Percentiles rank a stretch among this genome's conserved stretches.
phyloP scores from a whole-genome alignment of 139 green algal species.

The Volvox africanus region DNA sequence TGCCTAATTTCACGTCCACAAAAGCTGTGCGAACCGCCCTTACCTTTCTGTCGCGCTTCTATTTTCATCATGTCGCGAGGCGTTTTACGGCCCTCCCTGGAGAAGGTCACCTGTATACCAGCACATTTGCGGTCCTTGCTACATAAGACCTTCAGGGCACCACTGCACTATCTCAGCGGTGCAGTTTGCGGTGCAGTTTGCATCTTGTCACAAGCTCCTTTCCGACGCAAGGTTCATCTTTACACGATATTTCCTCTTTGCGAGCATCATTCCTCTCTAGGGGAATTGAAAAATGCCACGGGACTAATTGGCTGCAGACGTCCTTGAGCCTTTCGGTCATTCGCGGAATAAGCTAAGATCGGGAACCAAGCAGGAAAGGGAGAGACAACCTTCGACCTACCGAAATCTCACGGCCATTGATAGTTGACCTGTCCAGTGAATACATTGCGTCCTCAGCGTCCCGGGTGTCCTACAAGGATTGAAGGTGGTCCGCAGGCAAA shows the following conservation, averaged over 20 bases:
- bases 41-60: slow-evolving; percentile 46
- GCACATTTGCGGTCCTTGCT: too few species aligned
- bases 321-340: too few species aligned
- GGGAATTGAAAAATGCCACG: too few species aligned
- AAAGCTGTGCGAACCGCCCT: not conserved
- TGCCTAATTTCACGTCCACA: too few species aligned
- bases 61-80: slow-evolving; percentile 80
- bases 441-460: slow-evolving; percentile 87
- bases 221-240: too few species aligned
- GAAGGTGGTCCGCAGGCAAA: not conserved
- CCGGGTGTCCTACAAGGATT: slow-evolving; percentile 55
- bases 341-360: too few species aligned
- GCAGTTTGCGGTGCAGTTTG: too few species aligned
- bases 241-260: too few species aligned
- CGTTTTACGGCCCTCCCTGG: slow-evolving; percentile 83
- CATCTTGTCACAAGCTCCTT: too few species aligned
- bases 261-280: too few species aligned
- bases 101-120: slow-evolving; percentile 67
- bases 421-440: slow-evolving; percentile 69
- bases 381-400: slow-evolving; percentile 40
- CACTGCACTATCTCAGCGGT: too few species aligned
- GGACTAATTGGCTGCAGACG: too few species aligned
- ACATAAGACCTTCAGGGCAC: not conserved
- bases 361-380: not conserved
- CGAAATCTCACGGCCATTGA: slow-evolving; percentile 75